Evolutionary conservation across 176 grass and related monocot genomes (phyloP).

Genomic region (Pontederia paniculata): DNA sequence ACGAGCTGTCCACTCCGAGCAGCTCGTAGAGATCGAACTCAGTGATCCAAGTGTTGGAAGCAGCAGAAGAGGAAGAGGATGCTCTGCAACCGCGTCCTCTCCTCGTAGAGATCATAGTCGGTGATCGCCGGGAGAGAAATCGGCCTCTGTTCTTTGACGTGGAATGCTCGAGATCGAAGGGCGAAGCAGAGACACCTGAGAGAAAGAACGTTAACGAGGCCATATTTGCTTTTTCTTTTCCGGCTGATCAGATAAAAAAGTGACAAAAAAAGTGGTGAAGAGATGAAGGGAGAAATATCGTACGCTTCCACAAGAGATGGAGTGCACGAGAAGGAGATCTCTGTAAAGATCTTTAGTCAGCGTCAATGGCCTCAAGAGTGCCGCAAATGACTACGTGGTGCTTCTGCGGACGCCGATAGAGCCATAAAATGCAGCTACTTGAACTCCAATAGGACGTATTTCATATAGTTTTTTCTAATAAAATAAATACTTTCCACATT

Average conservation of each 20-base stretch:
- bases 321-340: too few relatives aligned
- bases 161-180: neutral
- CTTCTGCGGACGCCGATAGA: too few relatives aligned
- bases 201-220: neutral
- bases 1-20: conserved; percentile 55
- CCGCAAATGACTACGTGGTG: too few relatives aligned
- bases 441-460: too few relatives aligned
- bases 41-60: conserved; percentile 34
- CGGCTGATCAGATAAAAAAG: neutral
- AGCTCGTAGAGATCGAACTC: conserved; percentile 85
- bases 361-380: too few relatives aligned
- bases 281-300: neutral
- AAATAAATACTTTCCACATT: too few relatives aligned
- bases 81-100: neutral
- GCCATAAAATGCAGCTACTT: too few relatives aligned
- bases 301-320: too few relatives aligned
- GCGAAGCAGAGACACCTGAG: neutral
- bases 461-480: too few relatives aligned
- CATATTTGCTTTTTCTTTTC: neutral
- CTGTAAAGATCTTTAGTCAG: too few relatives aligned
- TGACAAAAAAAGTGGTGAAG: neutral
- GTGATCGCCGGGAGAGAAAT: neutral
- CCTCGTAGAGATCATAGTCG: neutral
- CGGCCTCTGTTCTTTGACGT: neutral
- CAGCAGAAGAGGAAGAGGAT: neutral